Evolutionary conservation across 139 green algal genomes (phyloP).

Genomic region (Medakamo hakoo): DNA sequence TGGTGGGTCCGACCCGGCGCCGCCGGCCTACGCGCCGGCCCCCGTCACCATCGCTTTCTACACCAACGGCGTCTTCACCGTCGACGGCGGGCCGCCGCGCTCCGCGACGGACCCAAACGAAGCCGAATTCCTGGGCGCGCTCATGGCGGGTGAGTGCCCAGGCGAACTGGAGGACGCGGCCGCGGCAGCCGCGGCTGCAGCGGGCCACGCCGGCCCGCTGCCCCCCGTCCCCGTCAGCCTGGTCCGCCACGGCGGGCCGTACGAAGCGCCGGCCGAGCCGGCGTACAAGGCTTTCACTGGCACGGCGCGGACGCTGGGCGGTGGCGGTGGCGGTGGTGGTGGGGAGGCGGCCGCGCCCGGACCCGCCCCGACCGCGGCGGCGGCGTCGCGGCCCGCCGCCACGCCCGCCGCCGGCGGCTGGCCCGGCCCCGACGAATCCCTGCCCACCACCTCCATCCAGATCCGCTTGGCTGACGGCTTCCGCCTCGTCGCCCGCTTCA

Average conservation of each 20-base stretch:
- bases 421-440: conserved; percentile 46
- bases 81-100: conserved; percentile 42
- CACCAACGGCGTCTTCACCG: conserved; percentile 61
- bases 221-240: conserved; percentile 49
- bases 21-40: not conserved
- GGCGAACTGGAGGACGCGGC: not conserved
- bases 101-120: conserved; percentile 9
- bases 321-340: conserved; percentile 5
- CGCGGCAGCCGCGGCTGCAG: not conserved
- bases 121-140: not conserved
- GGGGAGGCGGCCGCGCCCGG: not conserved
- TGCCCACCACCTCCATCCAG: conserved; percentile 69
- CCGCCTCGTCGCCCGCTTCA: conserved; percentile 68
- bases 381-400: conserved; percentile 2
- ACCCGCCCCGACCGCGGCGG: conserved; percentile 3
- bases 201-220: too few species aligned
- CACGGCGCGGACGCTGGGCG: conserved; percentile 32
- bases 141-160: not conserved
- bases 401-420: conserved; percentile 15
- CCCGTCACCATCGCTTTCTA: conserved; percentile 59
- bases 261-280: conserved; percentile 30
- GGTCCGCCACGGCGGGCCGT: conserved; percentile 55
- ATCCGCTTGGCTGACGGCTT: conserved; percentile 64
- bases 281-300: conserved; percentile 50
- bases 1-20: not conserved